A percentile compares a stretch with the other conserved stretches of the same genome.
These are phyloP conservation scores for Elsinoe australis DNA, from an alignment of 2,329 filamentous ascomycete genomes.

Conservation along the genomic window DNA sequence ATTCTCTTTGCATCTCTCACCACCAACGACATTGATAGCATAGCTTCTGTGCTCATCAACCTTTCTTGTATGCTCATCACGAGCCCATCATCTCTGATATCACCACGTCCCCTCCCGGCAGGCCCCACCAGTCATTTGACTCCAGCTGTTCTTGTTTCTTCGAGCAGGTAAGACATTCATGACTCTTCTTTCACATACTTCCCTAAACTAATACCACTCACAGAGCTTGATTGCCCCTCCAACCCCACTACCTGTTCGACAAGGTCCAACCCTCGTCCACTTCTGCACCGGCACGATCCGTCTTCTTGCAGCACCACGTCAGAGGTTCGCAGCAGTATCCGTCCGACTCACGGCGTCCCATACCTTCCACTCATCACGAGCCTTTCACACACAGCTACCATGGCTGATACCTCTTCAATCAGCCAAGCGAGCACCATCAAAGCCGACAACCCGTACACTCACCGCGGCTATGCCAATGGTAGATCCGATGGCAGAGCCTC, in stretches of 20 bases:
- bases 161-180: background rate
- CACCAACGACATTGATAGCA: conserved; percentile 29
- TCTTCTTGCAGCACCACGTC: no score
- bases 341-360: no score
- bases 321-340: no score
- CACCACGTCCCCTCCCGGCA: conserved; percentile 25
- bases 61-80: conserved; percentile 27
- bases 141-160: background rate
- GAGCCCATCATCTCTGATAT: conserved; percentile 17
- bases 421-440: conserved; percentile 28
- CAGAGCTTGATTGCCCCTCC: conserved; percentile 1
- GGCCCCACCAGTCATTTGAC: conserved; percentile 23
- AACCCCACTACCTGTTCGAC: background rate
- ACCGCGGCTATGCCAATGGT: conserved; percentile 27
- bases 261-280: background rate
- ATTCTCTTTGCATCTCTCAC: conserved; percentile 32
- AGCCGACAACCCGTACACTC: conserved; percentile 28
- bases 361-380: background rate
- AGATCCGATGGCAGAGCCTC: conserved; percentile 18
- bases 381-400: background rate
- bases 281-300: background rate
- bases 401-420: conserved; percentile 6
- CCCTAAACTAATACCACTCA: no score
- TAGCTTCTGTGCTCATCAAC: conserved; percentile 31
- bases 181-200: no score